Base-by-base conservation (phyloP, 192 early-diverging fungal species). In the Ambispora gerdemannii region DNA sequence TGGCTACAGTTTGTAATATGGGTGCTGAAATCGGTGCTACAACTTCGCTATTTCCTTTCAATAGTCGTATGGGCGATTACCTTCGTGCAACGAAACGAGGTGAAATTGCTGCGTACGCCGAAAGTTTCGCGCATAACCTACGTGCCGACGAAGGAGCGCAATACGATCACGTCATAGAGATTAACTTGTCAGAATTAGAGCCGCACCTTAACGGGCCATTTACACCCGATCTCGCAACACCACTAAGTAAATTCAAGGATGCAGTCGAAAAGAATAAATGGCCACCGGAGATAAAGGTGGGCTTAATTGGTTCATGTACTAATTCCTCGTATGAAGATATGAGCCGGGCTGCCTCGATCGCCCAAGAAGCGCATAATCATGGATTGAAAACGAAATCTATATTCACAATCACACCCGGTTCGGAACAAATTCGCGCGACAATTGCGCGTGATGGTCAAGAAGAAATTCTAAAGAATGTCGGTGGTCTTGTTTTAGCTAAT, bases 1-100 rank as follows among this genome's bases (percentile, higher is more conserved):
- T 98, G 96, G 96, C 91, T 67, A 98, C 96, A 59, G 93, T 98
- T 75, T 98, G 96, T 83, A 98, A 98, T 86, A 96, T 98, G 96
- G 96, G 96, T 77, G 96, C 96, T 50, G 96, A 98, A 82, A 91
- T 98, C 68, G 96, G 96, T 72, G 96, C 96, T 33, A 98, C 96
- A 52, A 96, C 96, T 56, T 98, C 96, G 19, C 75, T 96, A 47
- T 98, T 98, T 86, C 96, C 96, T 27, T 95, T 89, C 86, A 95
- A 94, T 76, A 76, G 81, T 50, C 90, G 92, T 80, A 98, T 98
- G 96, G 77, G 80, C 67, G 88, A 90, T 71, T 98, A 94, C 82
- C 87, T 98, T 33, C 83, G 82, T 66, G 92, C 95, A 67, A 98
- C 96, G 58, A 80, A 83, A 30, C 93, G 96, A 43, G 75, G 75